A percentile compares a stretch with the other conserved stretches of the same genome.
phyloP scores from a whole-genome alignment of 257 asterid genomes.

The Rehmannia glutinosa region DNA sequence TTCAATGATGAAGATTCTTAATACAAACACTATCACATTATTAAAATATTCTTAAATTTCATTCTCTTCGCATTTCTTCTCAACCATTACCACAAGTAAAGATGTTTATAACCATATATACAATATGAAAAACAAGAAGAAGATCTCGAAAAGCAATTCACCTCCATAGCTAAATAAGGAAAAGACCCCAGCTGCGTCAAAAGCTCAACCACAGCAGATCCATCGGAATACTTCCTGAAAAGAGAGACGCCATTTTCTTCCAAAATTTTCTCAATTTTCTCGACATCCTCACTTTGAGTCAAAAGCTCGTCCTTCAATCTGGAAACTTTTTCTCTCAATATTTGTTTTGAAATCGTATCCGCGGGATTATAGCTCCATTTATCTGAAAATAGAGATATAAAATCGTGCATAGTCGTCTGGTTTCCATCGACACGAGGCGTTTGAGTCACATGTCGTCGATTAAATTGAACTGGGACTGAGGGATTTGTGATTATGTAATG shows the following conservation, averaged over 20 bases:
- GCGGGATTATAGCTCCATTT: conserved; percentile 11
- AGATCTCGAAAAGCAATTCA: conserved; percentile 13
- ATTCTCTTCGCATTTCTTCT: too few relatives aligned
- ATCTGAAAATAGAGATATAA: conserved; percentile 29
- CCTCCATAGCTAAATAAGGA: conserved; percentile 65
- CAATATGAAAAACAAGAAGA: not conserved
- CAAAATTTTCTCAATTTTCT: conserved; percentile 39
- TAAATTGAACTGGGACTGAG: conserved; percentile 18
- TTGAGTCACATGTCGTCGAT: conserved; percentile 29
- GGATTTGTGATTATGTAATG: conserved; percentile 11
- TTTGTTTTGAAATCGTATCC: conserved; percentile 8
- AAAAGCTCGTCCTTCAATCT: conserved; percentile 47
- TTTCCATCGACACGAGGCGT: conserved; percentile 3
- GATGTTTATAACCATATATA: too few relatives aligned
- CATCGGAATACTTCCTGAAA: conserved; percentile 51
- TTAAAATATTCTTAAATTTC: too few relatives aligned
- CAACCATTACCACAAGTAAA: too few relatives aligned
- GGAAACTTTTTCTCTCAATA: conserved; percentile 33
- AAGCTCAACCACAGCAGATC: conserved; percentile 63
- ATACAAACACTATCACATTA: too few relatives aligned
- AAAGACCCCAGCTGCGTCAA: conserved; percentile 35
- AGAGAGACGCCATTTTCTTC: conserved; percentile 47
- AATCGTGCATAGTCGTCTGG: not conserved
- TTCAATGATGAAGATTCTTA: not conserved
- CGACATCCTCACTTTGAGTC: conserved; percentile 27